Evolutionary conservation across 306 rosid species (phyloP).

Genomic region (Nissolia schottii): DNA sequence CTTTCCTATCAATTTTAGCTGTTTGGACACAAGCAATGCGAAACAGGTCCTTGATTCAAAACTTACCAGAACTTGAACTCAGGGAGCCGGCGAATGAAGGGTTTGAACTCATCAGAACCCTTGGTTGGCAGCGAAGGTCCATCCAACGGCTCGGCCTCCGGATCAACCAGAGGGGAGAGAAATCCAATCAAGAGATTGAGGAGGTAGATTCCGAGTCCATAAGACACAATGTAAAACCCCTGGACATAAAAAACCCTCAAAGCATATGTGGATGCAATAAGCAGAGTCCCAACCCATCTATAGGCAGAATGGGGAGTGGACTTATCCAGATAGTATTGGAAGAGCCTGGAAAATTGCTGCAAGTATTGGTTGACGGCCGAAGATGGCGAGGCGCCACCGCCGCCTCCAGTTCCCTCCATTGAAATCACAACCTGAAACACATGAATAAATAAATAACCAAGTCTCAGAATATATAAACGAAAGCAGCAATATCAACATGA

Average conservation of each 20-base stretch:
- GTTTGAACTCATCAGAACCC: slow-evolving; percentile 91
- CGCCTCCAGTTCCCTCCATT: slow-evolving; percentile 52
- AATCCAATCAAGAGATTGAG: slow-evolving; percentile 86
- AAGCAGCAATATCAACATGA: not conserved
- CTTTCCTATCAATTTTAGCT: not conserved
- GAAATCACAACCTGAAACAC: slow-evolving; percentile 10
- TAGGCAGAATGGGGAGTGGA: slow-evolving; percentile 54
- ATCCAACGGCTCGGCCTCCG: slow-evolving; percentile 57
- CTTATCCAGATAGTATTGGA: slow-evolving; percentile 68
- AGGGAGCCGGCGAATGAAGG: slow-evolving; percentile 89
- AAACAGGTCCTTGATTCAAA: not conserved
- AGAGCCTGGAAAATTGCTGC: slow-evolving; percentile 51
- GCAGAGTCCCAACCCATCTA: slow-evolving; percentile 63
- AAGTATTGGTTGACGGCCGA: slow-evolving; percentile 54
- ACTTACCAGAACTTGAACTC: slow-evolving; percentile 87
- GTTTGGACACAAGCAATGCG: not conserved
- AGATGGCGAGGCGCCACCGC: slow-evolving; percentile 38
- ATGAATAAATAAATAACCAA: not conserved
- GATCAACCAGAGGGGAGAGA: slow-evolving; percentile 82
- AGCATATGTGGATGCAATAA: slow-evolving; percentile 38
- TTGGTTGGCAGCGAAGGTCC: slow-evolving; percentile 67
- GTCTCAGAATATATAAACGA: not conserved
- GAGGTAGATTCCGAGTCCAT: slow-evolving; percentile 82
- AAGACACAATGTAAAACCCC: slow-evolving; percentile 77
- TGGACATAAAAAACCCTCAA: slow-evolving; percentile 57